Evolutionary conservation across 176 grass and related monocot genomes (phyloP).

Genomic region (Musa troglodytarum): DNA sequence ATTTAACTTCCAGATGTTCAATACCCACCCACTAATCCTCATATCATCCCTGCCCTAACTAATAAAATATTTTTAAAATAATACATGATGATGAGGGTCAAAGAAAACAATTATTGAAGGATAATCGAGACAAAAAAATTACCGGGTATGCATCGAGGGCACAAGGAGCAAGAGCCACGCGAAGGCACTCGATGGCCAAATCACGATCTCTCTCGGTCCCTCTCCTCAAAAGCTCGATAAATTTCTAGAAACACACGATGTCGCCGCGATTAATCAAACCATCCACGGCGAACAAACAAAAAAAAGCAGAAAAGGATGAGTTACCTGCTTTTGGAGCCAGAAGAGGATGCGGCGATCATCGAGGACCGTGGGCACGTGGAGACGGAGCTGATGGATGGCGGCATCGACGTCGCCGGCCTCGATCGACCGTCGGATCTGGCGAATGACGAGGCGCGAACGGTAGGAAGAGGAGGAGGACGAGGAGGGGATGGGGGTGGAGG

Average conservation of each 20-base stretch:
- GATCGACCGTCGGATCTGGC: slow-evolving; percentile 35
- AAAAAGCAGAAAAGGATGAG: neutral
- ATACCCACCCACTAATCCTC: neutral
- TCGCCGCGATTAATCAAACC: neutral
- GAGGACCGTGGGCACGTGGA: slow-evolving; percentile 53
- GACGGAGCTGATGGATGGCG: slow-evolving; percentile 56
- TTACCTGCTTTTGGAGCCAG: slow-evolving; percentile 90
- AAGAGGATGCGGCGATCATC: slow-evolving; percentile 83
- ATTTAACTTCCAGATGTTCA: neutral
- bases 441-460: slow-evolving; percentile 34
- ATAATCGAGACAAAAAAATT: slow-evolving; percentile 9
- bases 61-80: neutral
- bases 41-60: neutral
- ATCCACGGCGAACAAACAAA: neutral
- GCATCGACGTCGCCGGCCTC: slow-evolving; percentile 72
- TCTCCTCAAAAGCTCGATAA: slow-evolving; percentile 79
- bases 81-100: neutral
- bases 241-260: slow-evolving; percentile 46
- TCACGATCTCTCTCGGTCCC: slow-evolving; percentile 59
- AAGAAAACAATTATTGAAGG: neutral
- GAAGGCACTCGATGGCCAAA: slow-evolving; percentile 64
- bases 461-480: slow-evolving; percentile 27
- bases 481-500: slow-evolving; percentile 9
- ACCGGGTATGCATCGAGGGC: slow-evolving; percentile 93
- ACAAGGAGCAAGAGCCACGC: slow-evolving; percentile 67